Evolutionary conservation across 345 rosid species (phyloP).

Genomic region (Populus davidiana): DNA sequence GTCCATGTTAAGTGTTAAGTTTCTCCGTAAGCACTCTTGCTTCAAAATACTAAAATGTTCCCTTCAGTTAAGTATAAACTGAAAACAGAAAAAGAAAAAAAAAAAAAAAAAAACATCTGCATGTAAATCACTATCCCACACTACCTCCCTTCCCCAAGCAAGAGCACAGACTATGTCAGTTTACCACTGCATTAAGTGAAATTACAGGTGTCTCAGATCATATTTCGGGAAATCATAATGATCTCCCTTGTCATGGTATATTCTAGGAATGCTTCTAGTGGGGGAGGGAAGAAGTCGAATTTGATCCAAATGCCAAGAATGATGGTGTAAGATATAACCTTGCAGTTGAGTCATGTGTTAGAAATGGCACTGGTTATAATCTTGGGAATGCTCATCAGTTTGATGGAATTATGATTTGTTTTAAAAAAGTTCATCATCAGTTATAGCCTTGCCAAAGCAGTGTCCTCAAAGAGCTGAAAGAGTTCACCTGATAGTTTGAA

Average conservation of each 20-base stretch:
- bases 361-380: background rate
- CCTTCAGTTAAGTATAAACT: background rate
- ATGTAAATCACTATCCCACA: background rate
- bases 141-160: background rate
- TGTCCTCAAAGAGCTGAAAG: background rate
- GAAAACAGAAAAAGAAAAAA: background rate
- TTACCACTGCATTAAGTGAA: background rate
- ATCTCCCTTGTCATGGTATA: background rate
- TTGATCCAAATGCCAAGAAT: background rate
- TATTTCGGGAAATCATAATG: background rate
- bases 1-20: background rate
- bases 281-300: background rate
- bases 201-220: background rate
- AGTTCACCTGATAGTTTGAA: background rate
- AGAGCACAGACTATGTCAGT: background rate
- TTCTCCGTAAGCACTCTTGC: background rate
- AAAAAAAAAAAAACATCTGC: background rate
- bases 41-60: background rate
- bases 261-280: background rate
- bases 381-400: background rate
- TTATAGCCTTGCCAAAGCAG: background rate
- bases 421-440: background rate
- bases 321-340: background rate
- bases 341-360: background rate
- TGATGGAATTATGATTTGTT: background rate